Base-by-base conservation (phyloP, 2,329 filamentous ascomycete genomes). In the Akanthomyces lecanii region DNA sequence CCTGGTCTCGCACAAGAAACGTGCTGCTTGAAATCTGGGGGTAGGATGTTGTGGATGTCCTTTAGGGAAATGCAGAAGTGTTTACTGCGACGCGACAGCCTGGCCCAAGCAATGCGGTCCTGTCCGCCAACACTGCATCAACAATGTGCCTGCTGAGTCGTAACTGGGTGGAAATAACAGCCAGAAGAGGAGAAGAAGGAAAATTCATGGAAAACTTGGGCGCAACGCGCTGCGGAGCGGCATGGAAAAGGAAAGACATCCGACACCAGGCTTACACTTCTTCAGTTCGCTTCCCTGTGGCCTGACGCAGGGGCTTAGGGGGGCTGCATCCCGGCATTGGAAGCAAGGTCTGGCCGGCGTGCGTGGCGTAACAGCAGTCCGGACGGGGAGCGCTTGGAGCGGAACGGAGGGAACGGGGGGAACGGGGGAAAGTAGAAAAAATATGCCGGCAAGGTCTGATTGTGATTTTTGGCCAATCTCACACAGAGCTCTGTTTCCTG, bases 271-370 rank as follows among this genome's bases (percentile, higher is more conserved):
- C 50, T 53, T 28, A 30, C 47, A 30, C 12, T 50, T 50, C 21
- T 58, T 12, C 33, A 54, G 14, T 40, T 45, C 33, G 16, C 14
- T 30, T 38, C 30, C 36, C 11, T 21, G 57, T 60, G 57, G 57
- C 57, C 52, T 60, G 57, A 60, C 57, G 57, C 57, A 60, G 57
- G 57, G 57, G 57, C 33, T 36, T 16, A 52, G 57, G 56, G 57
- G 56, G 56, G 48, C 47, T 48, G 47, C 42, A 48, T 60, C 47
- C 47, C 14, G 47, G 51, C 23, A 54, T 16, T 40, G 38, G 12
- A 42, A 44, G 53, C 38, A 44, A n/a, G 38, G 11, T 10, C 21
- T 11, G 6, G 28, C 28, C 4, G 38, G 25, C 25, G n/a, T 36
- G 25, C 25, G n/a, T 36, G 33, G 36, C 51, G 51, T 6, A 57